These are phyloP conservation scores for Favolaschia claudopus DNA, from an alignment of 768 basidiomycete species.

Conservation along the genomic window DNA sequence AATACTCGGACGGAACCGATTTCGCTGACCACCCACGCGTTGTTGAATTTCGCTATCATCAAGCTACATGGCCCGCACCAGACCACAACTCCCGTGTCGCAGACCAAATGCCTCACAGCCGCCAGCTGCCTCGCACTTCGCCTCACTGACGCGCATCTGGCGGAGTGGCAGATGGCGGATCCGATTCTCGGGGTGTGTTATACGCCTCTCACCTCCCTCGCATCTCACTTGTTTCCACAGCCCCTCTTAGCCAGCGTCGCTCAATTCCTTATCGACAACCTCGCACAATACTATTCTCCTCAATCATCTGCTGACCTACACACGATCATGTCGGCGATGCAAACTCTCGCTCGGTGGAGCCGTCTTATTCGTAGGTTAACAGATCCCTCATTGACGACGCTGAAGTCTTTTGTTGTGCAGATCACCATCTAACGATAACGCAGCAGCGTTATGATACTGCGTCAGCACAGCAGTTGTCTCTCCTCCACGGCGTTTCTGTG, in stretches of 20 bases:
- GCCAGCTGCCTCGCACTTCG: background rate
- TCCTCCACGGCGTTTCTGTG: too few species aligned
- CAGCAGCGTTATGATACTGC: too few species aligned
- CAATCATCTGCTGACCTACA: background rate
- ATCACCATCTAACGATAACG: too few species aligned
- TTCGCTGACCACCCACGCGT: background rate
- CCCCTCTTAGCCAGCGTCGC: background rate
- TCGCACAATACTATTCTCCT: background rate
- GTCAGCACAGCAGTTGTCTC: too few species aligned
- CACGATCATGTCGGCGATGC: background rate
- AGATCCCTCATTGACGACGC: too few species aligned
- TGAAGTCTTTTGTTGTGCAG: too few species aligned
- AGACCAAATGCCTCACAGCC: slow-evolving; percentile 1
- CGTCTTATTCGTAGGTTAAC: background rate
- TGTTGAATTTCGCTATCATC: slow-evolving; percentile 9
- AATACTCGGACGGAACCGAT: background rate
- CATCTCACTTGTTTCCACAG: background rate
- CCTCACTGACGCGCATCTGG: background rate
- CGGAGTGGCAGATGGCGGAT: background rate
- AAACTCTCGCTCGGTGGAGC: background rate
- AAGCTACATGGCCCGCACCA: slow-evolving; percentile 3
- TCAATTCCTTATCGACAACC: background rate
- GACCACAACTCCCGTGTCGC: background rate
- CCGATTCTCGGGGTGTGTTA: slow-evolving; percentile 16
- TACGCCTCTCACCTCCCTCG: background rate